phyloP scores from a whole-genome alignment of 352 stramenopile genomes.

The Phytophthora ohioensis region DNA sequence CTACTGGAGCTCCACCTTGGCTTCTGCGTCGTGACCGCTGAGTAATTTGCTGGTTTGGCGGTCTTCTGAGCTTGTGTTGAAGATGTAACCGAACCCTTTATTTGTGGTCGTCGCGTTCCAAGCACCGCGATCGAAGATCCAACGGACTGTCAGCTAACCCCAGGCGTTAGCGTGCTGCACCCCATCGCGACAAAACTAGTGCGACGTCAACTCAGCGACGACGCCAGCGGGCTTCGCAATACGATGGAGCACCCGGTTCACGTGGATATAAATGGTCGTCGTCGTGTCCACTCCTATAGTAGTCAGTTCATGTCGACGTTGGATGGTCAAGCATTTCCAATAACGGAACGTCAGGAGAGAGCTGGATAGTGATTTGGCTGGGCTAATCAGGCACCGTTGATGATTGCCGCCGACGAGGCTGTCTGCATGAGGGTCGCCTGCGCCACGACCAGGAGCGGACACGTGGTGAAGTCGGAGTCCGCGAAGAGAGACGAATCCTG shows the following conservation, averaged over 20 bases:
- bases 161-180: conserved; percentile 16
- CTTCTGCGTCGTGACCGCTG: too few relatives aligned
- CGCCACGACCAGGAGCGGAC: conserved; percentile 21
- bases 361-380: background rate
- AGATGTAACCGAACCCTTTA: conserved; percentile 12
- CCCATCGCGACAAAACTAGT: conserved; percentile 30
- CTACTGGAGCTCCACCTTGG: background rate
- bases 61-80: too few relatives aligned
- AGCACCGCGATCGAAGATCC: conserved; percentile 20
- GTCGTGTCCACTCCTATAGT: background rate
- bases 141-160: conserved; percentile 1
- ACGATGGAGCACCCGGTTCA: conserved; percentile 34
- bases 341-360: background rate
- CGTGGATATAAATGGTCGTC: background rate
- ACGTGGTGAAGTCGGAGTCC: conserved; percentile 20
- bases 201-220: conserved; percentile 19
- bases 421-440: conserved; percentile 3
- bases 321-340: background rate
- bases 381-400: background rate
- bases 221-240: conserved; percentile 10
- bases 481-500: conserved; percentile 18
- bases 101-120: conserved; percentile 33
- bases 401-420: background rate
- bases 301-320: background rate
- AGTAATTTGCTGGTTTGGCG: too few relatives aligned